These are phyloP conservation scores for Tubosaeta brunneosetosa DNA, from an alignment of 768 basidiomycete species.

Conservation along the genomic window DNA sequence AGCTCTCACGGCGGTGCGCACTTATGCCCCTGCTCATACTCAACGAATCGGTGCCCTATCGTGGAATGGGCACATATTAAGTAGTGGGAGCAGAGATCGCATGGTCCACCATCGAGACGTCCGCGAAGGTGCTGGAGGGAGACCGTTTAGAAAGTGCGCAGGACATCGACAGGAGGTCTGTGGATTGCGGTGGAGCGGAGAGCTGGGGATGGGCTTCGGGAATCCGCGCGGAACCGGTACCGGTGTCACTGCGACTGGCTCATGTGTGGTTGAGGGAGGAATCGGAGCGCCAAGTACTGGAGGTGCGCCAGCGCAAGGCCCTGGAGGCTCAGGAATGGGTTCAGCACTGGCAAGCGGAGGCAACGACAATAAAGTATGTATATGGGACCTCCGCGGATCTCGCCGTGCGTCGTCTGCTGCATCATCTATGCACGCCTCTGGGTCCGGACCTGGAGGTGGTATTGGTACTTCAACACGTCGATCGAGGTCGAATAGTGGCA, in stretches of 20 bases:
- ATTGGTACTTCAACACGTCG: conserved; percentile 20
- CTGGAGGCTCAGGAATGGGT: conserved; percentile 30
- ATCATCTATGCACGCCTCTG: conserved; percentile 23
- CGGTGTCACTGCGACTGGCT: neutral
- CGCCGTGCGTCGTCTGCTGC: conserved; percentile 31
- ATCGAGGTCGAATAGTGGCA: conserved; percentile 24
- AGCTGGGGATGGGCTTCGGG: conserved; percentile 25
- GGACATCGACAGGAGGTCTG: conserved; percentile 94
- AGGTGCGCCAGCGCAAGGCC: conserved; percentile 24
- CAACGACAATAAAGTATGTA: conserved; percentile 98
- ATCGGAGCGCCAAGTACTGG: conserved; percentile 18
- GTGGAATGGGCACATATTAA: conserved; percentile 86
- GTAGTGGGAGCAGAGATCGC: conserved; percentile 88
- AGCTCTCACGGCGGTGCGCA: conserved; percentile 68
- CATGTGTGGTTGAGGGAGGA: conserved; percentile 27
- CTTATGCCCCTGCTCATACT: conserved; percentile 78
- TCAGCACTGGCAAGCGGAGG: conserved; percentile 87
- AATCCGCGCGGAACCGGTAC: conserved; percentile 17
- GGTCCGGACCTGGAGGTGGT: conserved; percentile 27
- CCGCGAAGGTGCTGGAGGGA: conserved; percentile 51
- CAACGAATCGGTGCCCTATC: conserved; percentile 92
- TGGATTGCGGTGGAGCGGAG: conserved; percentile 82
- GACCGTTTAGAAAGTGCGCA: conserved; percentile 66
- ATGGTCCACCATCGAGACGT: conserved; percentile 91
- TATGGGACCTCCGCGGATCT: conserved; percentile 86